Conservation (phyloP, 108 stramenopile genomes). For the Hondaea fermentalgiana region DNA sequence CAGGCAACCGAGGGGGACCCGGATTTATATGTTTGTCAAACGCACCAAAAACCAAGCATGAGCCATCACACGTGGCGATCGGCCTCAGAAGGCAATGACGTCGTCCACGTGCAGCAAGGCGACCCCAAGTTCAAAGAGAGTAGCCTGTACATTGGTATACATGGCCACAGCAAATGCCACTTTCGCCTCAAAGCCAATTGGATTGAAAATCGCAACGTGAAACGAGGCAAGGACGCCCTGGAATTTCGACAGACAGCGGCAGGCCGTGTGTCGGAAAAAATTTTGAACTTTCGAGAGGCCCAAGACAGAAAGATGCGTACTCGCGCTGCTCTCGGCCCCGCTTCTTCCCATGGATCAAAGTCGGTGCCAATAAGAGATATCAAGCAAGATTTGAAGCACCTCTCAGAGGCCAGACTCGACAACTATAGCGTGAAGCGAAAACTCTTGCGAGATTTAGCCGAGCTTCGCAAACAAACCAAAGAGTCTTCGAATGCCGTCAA, state of each 20-base stretch:
- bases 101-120: not conserved
- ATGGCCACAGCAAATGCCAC: not conserved
- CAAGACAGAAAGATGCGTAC: no score
- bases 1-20: not conserved
- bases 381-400: not conserved
- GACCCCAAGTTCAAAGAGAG: not conserved
- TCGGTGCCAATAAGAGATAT: no score
- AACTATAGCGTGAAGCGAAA: not conserved
- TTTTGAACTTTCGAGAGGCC: not conserved
- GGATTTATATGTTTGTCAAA: not conserved
- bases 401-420: not conserved
- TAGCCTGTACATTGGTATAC: not conserved
- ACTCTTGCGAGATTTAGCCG: not conserved
- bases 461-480: not conserved
- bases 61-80: conserved; percentile 10
- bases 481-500: not conserved
- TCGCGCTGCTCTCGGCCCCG: no score
- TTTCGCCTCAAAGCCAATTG: not conserved
- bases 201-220: not conserved
- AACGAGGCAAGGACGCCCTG: not conserved
- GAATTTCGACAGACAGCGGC: not conserved
- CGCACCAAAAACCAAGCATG: not conserved
- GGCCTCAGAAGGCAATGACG: not conserved
- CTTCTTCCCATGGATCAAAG: no score
- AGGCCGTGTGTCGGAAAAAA: not conserved